Evolutionary conservation across 192 early-diverging fungal species (phyloP).

Genomic region (Entophlyctis luteolus): DNA sequence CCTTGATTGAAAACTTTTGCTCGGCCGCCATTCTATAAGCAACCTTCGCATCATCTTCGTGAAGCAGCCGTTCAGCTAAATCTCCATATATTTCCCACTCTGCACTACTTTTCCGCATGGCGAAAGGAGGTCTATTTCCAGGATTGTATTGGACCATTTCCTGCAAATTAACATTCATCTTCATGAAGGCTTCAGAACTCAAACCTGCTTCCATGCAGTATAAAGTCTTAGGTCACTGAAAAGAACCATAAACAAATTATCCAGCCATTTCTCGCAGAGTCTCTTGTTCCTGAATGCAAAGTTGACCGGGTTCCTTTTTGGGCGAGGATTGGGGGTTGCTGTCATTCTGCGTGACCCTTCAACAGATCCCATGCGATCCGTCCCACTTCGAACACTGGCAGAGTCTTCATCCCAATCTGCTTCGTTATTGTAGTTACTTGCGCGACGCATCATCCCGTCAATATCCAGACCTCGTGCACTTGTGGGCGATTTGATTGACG

Average conservation of each 20-base stretch:
- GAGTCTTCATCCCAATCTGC: not conserved
- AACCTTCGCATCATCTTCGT: constrained; percentile 85
- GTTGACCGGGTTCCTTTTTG: constrained; percentile 29
- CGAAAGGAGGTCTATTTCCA: constrained; percentile 4
- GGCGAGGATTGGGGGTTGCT: constrained; percentile 35
- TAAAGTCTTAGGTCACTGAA: constrained; percentile 96
- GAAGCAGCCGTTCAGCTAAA: constrained; percentile 78
- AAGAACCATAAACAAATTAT: constrained; percentile 98
- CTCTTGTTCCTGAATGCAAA: constrained; percentile 91
- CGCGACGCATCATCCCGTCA: constrained; percentile 46
- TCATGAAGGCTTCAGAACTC: no score
- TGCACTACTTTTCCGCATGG: constrained; percentile 88
- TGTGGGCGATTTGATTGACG: no score
- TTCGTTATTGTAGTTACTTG: constrained; percentile 24
- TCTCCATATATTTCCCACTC: constrained; percentile 99
- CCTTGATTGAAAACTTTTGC: constrained; percentile 87
- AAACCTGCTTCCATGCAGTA: constrained; percentile 82
- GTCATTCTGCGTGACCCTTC: constrained; percentile 18
- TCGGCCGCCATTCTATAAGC: constrained; percentile 83
- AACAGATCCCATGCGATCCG: constrained; percentile 19
- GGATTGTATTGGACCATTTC: constrained; percentile 72
- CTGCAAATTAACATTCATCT: no score
- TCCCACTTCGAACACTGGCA: constrained; percentile 20
- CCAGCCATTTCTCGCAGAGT: constrained; percentile 98
- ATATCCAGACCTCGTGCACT: no score